Evolutionary conservation across 2,329 filamentous ascomycete species (phyloP).

Genomic region (Biscogniauxia mediterranea): DNA sequence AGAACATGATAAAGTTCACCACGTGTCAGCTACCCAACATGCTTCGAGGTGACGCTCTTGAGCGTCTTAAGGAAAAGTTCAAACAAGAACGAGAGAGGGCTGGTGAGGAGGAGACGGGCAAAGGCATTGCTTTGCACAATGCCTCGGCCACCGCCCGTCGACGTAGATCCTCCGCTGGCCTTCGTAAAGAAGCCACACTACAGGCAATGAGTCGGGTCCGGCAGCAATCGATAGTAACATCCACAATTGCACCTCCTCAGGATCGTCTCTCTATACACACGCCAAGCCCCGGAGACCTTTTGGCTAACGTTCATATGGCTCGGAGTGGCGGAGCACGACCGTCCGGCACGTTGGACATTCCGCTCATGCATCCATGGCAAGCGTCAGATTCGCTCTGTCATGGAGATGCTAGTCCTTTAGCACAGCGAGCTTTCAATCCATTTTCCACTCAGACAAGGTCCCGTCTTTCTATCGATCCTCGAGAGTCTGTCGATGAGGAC

Average conservation of each 20-base stretch:
- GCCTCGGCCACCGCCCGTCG: constrained; percentile 60
- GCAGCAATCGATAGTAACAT: constrained; percentile 42
- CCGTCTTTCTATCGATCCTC: constrained; percentile 59
- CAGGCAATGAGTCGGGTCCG: constrained; percentile 60
- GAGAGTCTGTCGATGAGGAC: constrained; percentile 86
- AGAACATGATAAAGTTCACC: constrained; percentile 90
- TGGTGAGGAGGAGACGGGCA: constrained; percentile 75
- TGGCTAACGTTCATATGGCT: constrained; percentile 73
- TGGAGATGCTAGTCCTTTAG: constrained; percentile 45
- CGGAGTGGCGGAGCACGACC: constrained; percentile 53
- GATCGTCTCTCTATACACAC: constrained; percentile 45
- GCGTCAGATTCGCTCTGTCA: constrained; percentile 32
- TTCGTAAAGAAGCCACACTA: constrained; percentile 77
- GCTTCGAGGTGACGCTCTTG: constrained; percentile 77
- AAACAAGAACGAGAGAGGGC: constrained; percentile 78
- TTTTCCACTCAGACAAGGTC: constrained; percentile 52
- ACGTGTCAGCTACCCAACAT: constrained; percentile 89
- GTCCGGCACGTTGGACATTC: constrained; percentile 30
- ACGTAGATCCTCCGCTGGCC: constrained; percentile 68
- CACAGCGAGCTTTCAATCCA: constrained; percentile 53
- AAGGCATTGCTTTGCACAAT: constrained; percentile 95
- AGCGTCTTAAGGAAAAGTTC: constrained; percentile 91
- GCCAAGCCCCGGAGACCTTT: constrained; percentile 72
- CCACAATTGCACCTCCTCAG: constrained; percentile 39
- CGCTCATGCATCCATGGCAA: constrained; percentile 27